These are phyloP conservation scores for Macrolepiota fuliginosa DNA, from an alignment of 768 basidiomycete species.

Conservation along the genomic window DNA sequence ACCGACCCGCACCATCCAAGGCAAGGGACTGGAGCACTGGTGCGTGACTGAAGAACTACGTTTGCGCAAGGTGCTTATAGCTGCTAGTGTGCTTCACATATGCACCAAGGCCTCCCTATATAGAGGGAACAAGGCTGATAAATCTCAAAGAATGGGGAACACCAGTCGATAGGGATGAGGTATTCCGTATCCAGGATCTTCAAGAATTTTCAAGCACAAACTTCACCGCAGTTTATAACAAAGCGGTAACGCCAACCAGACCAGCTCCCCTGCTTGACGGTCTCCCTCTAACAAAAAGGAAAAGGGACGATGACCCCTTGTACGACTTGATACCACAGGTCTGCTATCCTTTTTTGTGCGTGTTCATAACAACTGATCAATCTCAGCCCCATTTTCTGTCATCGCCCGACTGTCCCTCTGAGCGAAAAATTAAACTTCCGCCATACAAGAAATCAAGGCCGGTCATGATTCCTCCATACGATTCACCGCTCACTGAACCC, in stretches of 20 bases:
- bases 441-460: constrained; percentile 9
- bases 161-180: not conserved
- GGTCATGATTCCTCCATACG: constrained; percentile 3
- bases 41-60: not conserved
- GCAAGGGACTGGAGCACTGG: not conserved
- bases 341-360: not conserved
- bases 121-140: not conserved
- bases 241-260: not conserved
- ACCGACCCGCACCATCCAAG: not conserved
- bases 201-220: constrained; percentile 3
- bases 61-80: not conserved
- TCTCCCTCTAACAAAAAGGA: not conserved
- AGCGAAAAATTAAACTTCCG: not conserved
- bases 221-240: not conserved
- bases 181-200: not conserved
- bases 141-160: constrained; percentile 10
- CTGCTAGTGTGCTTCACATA: not conserved
- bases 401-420: not conserved
- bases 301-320: not conserved
- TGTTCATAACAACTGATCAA: not conserved
- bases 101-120: not conserved
- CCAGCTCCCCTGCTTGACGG: not conserved
- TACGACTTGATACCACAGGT: constrained; percentile 8
- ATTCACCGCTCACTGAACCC: not conserved
- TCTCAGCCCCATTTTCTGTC: constrained; percentile 8